A percentile compares a stretch with the other conserved stretches of the same genome.
phyloP scores from a whole-genome alignment of 345 rosid genomes.

The Crucihimalaya himalaica region DNA sequence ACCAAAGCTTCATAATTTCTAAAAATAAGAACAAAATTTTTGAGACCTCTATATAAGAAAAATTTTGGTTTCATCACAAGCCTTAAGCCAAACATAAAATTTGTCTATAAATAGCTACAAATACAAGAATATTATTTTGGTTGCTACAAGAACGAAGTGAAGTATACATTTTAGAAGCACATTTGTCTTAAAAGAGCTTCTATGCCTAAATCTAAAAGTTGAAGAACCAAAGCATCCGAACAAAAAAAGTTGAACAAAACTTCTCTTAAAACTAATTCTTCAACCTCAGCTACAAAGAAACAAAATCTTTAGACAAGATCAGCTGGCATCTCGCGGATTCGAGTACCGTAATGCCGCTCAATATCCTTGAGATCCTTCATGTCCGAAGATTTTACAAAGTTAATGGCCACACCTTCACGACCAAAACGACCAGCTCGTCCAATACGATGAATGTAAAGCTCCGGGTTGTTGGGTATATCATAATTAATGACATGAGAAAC shows the following conservation, averaged over 20 bases:
- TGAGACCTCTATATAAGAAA: no score
- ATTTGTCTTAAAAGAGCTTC: neutral
- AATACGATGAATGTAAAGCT: conserved; percentile 92
- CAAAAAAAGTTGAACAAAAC: conserved; percentile 9
- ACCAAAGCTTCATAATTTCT: neutral
- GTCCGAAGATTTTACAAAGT: conserved; percentile 80
- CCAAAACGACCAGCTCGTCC: conserved; percentile 98
- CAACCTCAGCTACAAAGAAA: neutral
- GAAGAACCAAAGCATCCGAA: no score
- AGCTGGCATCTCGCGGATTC: conserved; percentile 88
- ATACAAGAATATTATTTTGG: neutral
- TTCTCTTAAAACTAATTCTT: conserved; percentile 3
- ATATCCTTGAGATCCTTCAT: conserved; percentile 79
- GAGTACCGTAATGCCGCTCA: conserved; percentile 75
- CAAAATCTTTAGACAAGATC: conserved; percentile 53
- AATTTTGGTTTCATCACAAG: neutral
- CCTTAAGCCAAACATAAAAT: neutral
- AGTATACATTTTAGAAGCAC: neutral
- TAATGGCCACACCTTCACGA: conserved; percentile 92
- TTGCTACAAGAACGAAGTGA: neutral
- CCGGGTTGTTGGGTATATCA: conserved; percentile 92
- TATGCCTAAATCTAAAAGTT: conserved; percentile 10
- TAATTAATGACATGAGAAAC: conserved; percentile 92
- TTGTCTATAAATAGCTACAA: neutral
- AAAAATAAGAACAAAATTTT: neutral